These are phyloP conservation scores for Pseudozyma tsukubaensis DNA, from an alignment of 1,284 basidiomycete species.

Conservation along the genomic window DNA sequence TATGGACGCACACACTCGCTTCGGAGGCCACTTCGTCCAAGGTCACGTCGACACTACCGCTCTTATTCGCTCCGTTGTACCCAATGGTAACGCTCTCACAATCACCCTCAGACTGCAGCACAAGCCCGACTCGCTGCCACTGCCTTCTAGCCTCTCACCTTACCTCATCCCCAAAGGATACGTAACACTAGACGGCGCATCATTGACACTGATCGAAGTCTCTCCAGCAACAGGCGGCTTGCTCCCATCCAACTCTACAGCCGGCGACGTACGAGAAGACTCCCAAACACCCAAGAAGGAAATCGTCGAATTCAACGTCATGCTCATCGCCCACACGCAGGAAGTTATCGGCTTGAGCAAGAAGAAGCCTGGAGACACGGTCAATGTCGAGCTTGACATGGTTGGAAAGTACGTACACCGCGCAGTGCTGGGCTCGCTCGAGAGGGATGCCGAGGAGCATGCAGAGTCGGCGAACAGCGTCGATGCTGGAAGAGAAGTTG, in stretches of 20 bases:
- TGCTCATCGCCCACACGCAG: conserved; percentile 68
- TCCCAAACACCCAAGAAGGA: conserved; percentile 44
- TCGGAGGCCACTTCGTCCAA: conserved; percentile 97
- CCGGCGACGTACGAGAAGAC: conserved; percentile 44
- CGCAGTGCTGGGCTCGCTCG: conserved; percentile 53
- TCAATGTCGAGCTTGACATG: conserved; percentile 68
- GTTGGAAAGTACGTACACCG: conserved; percentile 67
- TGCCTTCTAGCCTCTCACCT: conserved; percentile 77
- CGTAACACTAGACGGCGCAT: conserved; percentile 92
- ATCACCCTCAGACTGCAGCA: conserved; percentile 76
- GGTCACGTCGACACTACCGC: conserved; percentile 82
- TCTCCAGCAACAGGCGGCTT: conserved; percentile 61
- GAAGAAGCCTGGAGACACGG: conserved; percentile 63
- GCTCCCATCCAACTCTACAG: conserved; percentile 48
- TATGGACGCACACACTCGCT: conserved; percentile 87
- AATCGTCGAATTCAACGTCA: conserved; percentile 66
- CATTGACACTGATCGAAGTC: conserved; percentile 88
- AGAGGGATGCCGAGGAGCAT: conserved; percentile 40
- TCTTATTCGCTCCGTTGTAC: conserved; percentile 71
- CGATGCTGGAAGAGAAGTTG: conserved; percentile 34
- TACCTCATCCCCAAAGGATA: conserved; percentile 97
- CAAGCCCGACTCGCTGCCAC: conserved; percentile 71
- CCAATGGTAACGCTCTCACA: conserved; percentile 89
- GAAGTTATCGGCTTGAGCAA: conserved; percentile 63
- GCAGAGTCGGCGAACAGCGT: conserved; percentile 23